A percentile compares a stretch with the other conserved stretches of the same genome.
Conservation (phyloP, 208 protist species). For the Leishmania lainsoni region DNA sequence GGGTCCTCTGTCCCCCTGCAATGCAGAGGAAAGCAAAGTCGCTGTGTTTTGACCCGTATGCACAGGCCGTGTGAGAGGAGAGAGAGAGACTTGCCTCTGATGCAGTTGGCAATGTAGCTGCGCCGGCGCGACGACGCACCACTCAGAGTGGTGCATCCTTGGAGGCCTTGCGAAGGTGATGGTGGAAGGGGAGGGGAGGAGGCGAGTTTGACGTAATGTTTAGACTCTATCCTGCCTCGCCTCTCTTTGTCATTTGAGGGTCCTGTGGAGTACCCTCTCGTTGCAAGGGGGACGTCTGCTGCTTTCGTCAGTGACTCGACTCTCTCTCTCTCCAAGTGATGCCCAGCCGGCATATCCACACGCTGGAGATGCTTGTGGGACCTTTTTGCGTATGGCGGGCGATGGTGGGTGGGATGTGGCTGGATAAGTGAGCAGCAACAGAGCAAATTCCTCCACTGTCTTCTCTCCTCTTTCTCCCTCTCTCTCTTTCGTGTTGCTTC, state of each 20-base stretch:
- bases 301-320: background rate
- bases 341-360: background rate
- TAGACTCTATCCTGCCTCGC: slow-evolving; percentile 3
- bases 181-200: background rate
- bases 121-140: background rate
- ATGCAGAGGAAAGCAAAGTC: background rate
- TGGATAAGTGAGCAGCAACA: no score
- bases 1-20: background rate
- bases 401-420: no score
- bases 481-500: background rate
- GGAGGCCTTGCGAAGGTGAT: background rate
- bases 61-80: background rate
- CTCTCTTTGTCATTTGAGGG: slow-evolving; percentile 8
- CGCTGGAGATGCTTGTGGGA: background rate
- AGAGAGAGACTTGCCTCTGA: background rate
- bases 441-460: background rate
- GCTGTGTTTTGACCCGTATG: background rate
- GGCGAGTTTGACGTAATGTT: background rate
- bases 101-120: background rate
- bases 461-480: no score
- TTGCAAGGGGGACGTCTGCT: no score
- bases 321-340: background rate
- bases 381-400: background rate
- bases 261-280: background rate
- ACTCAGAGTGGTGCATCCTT: background rate